Percentiles rank a stretch among this genome's conserved stretches.
Evolutionary conservation across 2,329 filamentous ascomycete genomes (phyloP).

Genomic region (Talaromyces albobiverticillius): DNA sequence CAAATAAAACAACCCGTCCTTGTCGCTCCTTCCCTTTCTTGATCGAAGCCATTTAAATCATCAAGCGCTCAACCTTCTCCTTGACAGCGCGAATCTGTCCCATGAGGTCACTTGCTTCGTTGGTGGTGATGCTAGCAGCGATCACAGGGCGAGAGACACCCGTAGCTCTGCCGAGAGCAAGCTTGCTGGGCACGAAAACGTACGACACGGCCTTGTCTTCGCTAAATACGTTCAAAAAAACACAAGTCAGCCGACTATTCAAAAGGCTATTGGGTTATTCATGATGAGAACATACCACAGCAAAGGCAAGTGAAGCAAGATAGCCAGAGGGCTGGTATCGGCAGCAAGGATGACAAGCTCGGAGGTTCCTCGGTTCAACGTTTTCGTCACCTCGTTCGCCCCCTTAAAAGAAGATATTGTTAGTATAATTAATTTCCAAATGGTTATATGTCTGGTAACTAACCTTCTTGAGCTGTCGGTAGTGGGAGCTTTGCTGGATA

Average conservation of each 20-base stretch:
- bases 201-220: slow-evolving; percentile 73
- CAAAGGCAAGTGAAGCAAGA: slow-evolving; percentile 83
- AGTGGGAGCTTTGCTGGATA: slow-evolving; percentile 65
- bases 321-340: slow-evolving; percentile 78
- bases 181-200: slow-evolving; percentile 71
- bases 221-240: slow-evolving; percentile 36
- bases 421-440: not conserved
- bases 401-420: slow-evolving; percentile 42
- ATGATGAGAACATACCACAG: slow-evolving; percentile 40
- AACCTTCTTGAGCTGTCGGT: slow-evolving; percentile 75
- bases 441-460: not conserved
- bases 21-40: too few species aligned
- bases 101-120: slow-evolving; percentile 84
- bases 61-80: slow-evolving; percentile 92
- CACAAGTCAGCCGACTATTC: not conserved
- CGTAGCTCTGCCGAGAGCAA: slow-evolving; percentile 81
- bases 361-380: slow-evolving; percentile 83
- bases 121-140: slow-evolving; percentile 81
- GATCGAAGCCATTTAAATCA: slow-evolving; percentile 86
- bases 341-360: slow-evolving; percentile 88
- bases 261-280: not conserved
- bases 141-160: slow-evolving; percentile 89
- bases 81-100: slow-evolving; percentile 84
- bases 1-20: too few species aligned
- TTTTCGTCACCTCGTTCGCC: slow-evolving; percentile 83